Base-by-base conservation (phyloP, 2,329 filamentous ascomycete species). In the Colletotrichum costaricense region DNA sequence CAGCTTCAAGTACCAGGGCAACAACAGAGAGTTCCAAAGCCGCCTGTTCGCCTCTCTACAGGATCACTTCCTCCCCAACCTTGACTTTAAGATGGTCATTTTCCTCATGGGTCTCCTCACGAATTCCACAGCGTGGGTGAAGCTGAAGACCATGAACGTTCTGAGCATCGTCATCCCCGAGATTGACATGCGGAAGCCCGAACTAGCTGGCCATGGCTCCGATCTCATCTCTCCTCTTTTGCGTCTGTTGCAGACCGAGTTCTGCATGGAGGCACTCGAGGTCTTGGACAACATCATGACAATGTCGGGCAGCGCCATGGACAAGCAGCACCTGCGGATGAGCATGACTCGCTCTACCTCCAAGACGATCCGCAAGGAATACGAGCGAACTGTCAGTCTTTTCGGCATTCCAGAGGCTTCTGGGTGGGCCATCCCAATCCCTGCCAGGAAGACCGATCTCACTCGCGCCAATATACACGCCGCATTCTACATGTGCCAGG, bases 331-430 rank as follows among this genome's bases (percentile, higher is more conserved):
- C 79, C 86, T 99, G 72, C 92, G 97, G 52, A 99, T 99, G 97
- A 98, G 96, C 82, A 98, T 99, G 95, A 95, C 95, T 5, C 93
- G 94, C 14, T 92, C 94, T 1, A 95, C 95, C 2, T 97, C 95
- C 0, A 93, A 94, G 77, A 91, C 93, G 0, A 93, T 97, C 63
- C 92, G 94, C 62, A 98, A 98, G 80, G 95, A 98, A 82, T 98
- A 98, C 78, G 96, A 98, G 80, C 92, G 94, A 26, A 98, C 95
- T 0, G 94, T 98, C 81, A 98, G 95, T 79, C 85, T 99, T 42
- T 99, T 98, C 81, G 97, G 97, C 33, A 98, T 99, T 72, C 97
- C 97, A 0, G 96, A 98, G 80, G 93, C 95, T 26, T 97, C 94
- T 19, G 97, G 97, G 2, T 99, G 97, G 97, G 97, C 97, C 0